Conservation (phyloP, 371 early-diverging fungal genomes). For the Nematocida ausubeli region DNA sequence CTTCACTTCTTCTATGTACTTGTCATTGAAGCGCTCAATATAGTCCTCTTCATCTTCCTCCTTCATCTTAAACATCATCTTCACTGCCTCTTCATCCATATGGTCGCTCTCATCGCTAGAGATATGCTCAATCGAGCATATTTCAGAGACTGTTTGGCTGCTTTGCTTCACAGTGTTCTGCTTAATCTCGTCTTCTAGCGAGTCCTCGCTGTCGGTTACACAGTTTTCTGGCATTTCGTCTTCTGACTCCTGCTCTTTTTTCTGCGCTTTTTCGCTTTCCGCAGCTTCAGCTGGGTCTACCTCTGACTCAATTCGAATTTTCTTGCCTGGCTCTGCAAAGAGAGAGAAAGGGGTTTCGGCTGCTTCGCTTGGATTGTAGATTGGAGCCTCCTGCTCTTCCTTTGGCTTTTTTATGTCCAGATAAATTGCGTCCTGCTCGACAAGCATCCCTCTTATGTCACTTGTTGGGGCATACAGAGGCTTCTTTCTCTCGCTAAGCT, state of each 20-base stretch:
- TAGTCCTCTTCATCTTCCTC: slow-evolving; percentile 58
- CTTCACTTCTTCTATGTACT: slow-evolving; percentile 58
- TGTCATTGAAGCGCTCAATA: slow-evolving; percentile 60
- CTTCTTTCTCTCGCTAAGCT: slow-evolving; percentile 56
- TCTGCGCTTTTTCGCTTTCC: not conserved
- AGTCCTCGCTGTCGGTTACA: slow-evolving; percentile 18
- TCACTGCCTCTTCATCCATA: slow-evolving; percentile 32
- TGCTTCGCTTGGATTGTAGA: not conserved
- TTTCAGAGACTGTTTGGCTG: not conserved
- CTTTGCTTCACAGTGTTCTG: not conserved
- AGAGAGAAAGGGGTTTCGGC: slow-evolving; percentile 5
- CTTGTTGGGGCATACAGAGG: slow-evolving; percentile 47
- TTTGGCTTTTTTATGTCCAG: slow-evolving; percentile 13
- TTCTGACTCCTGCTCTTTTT: not conserved
- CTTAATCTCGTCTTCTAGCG: slow-evolving; percentile 4
- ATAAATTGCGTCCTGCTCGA: slow-evolving; percentile 30
- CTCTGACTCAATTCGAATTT: not conserved
- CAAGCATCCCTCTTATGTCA: slow-evolving; percentile 41
- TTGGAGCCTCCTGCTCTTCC: not conserved
- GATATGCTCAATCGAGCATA: slow-evolving; percentile 7
- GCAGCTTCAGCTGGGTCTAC: not conserved
- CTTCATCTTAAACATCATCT: slow-evolving; percentile 52
- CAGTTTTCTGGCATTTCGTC: slow-evolving; percentile 13
- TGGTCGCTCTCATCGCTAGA: slow-evolving; percentile 13
- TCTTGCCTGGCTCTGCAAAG: slow-evolving; percentile 16